Conservation (phyloP, 345 rosid genomes). For the Melaleuca quinquenervia region DNA sequence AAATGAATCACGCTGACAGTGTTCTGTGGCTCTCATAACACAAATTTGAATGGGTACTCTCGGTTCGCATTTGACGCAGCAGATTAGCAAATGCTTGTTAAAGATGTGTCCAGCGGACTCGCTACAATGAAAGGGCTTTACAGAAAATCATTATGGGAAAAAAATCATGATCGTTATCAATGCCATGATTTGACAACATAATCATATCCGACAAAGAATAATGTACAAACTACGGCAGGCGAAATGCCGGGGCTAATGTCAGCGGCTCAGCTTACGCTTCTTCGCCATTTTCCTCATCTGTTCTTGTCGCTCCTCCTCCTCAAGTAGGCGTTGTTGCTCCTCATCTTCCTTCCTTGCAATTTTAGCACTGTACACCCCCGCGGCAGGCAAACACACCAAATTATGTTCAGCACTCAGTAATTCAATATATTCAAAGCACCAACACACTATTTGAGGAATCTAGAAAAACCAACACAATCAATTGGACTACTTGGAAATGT, state of each 20-base stretch:
- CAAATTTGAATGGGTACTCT: background rate
- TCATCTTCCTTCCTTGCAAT: slow-evolving; percentile 69
- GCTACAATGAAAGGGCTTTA: background rate
- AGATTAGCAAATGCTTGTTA: background rate
- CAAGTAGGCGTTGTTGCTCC: slow-evolving; percentile 41
- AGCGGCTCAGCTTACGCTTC: slow-evolving; percentile 40
- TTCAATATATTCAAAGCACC: background rate
- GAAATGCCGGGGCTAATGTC: background rate
- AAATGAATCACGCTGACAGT: background rate
- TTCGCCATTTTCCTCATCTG: slow-evolving; percentile 28
- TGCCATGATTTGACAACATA: background rate
- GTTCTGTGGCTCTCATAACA: background rate
- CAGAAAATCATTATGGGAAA: background rate
- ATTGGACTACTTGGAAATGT: background rate
- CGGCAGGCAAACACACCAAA: background rate
- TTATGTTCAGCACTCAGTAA: background rate
- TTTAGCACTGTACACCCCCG: slow-evolving; percentile 35
- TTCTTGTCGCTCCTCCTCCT: slow-evolving; percentile 60
- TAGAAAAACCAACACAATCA: background rate
- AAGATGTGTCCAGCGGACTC: background rate
- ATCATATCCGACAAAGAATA: background rate
- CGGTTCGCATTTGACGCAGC: background rate
- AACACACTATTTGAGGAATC: background rate
- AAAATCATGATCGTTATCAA: background rate
- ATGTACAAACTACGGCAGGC: background rate